Percentiles rank a stretch among this genome's conserved stretches.
phyloP scores from a whole-genome alignment of 257 asterid species.

The Nicotiana benthamiana region DNA sequence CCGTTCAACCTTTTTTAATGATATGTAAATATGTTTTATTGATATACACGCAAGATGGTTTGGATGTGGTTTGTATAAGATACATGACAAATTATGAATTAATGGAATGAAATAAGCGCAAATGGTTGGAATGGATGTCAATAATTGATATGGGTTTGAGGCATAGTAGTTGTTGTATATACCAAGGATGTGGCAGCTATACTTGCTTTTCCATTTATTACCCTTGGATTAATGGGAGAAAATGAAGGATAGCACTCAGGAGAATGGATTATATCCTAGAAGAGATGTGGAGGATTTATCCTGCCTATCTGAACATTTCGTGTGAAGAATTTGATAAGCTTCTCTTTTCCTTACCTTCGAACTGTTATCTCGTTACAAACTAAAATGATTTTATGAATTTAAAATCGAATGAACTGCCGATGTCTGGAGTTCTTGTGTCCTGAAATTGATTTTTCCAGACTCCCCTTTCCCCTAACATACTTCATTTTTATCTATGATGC shows the following conservation, averaged over 20 bases:
- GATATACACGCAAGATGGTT: not conserved
- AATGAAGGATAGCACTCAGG: not conserved
- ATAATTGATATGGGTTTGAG: not conserved
- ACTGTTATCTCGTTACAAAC: not conserved
- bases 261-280: not conserved
- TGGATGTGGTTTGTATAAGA: not conserved
- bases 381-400: not conserved
- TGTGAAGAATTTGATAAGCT: not conserved
- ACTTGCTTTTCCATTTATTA: not conserved
- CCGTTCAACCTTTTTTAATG: not conserved
- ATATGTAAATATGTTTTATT: not conserved
- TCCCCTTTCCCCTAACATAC: not conserved
- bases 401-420: not conserved
- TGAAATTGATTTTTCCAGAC: not conserved
- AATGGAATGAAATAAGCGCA: not conserved
- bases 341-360: not conserved
- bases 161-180: not conserved
- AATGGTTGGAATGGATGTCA: not conserved
- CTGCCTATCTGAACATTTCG: not conserved
- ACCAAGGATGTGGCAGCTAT: not conserved
- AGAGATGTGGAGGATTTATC: not conserved
- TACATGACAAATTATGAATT: not conserved
- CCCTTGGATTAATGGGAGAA: not conserved
- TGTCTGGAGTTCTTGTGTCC: not conserved
- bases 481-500: conserved; percentile 22